Base-by-base conservation (phyloP, 768 basidiomycete genomes). In the Zangia roseola region DNA sequence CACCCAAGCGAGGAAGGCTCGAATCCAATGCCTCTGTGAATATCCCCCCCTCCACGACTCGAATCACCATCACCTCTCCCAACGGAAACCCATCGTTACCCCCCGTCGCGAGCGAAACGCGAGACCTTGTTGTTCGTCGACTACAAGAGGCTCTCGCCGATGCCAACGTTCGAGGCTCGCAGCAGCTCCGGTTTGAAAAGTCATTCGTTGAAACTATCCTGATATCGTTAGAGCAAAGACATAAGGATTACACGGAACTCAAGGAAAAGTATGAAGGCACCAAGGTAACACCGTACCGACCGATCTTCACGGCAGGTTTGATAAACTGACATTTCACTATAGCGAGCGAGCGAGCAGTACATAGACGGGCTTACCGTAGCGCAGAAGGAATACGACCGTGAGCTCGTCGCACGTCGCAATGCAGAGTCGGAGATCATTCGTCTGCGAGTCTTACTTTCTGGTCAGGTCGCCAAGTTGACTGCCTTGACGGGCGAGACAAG, bases 311-410 rank as follows among this genome's bases (percentile, higher is more conserved):
- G 13, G 34, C 31, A 36, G n/a, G 10, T 21, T 25, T 38, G 21
- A 49, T 6, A 41, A 37, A 38, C 40, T 39, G 33, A 47, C 40
- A 36, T 44, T 40, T 44, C 16, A 31, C 39, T 26, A 28, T 63
- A 99, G 95, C 77, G 95, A 42, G 84, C 89, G 40, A 97, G 92
- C 63, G 88, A 89, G 55, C 89, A 92, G 55, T 94, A 90, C 53
- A 89, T 94, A 47, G 88, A 94, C 53, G 97, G 97, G 35, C 74
- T 99, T 35, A 86, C 85, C 1, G 93, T 94, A 21, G 94, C 95
- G 2, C 90, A 94, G 58, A 86, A 87, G 36, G 97, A 98, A 63
- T 97, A 95, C 63, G 94, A 97, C 62, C 82, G 82, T 43, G 97
- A 98, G 68, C 76, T 94, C 30, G 84, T 88, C 49, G 83, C 86